Evolutionary conservation across 148 eudicot genomes (phyloP).

Genomic region (Cornus controversa): DNA sequence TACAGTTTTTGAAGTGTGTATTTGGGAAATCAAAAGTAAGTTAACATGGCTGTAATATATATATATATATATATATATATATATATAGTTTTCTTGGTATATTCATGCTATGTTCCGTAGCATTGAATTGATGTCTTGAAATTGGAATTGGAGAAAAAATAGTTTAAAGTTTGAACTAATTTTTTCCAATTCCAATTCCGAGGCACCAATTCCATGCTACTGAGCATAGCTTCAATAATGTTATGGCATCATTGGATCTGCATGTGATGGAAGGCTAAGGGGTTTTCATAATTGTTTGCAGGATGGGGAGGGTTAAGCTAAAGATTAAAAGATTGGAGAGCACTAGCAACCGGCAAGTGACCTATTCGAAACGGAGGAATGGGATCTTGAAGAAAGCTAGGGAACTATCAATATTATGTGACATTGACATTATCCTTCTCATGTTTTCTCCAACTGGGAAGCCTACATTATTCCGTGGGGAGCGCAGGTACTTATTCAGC

Average conservation of each 20-base stretch:
- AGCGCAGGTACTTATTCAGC: slow-evolving; percentile 54
- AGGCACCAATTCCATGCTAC: no score
- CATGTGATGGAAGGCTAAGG: slow-evolving; percentile 16
- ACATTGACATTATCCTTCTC: slow-evolving; percentile 63
- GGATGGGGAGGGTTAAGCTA: slow-evolving; percentile 86
- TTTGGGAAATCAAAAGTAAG: not conserved
- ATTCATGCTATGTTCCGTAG: no score
- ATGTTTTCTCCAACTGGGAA: slow-evolving; percentile 81
- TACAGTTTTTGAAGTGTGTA: not conserved
- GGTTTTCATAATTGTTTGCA: slow-evolving; percentile 21
- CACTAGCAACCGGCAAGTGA: slow-evolving; percentile 68
- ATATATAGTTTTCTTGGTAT: not conserved
- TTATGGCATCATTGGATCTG: not conserved
- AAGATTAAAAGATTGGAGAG: slow-evolving; percentile 75
- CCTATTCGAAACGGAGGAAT: slow-evolving; percentile 64
- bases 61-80: not conserved
- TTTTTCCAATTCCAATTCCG: no score
- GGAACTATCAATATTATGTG: slow-evolving; percentile 71
- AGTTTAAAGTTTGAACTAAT: no score
- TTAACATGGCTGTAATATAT: slow-evolving; percentile 8
- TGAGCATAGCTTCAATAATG: no score
- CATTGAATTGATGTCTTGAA: no score
- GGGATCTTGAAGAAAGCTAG: slow-evolving; percentile 77
- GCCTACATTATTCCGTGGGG: slow-evolving; percentile 67
- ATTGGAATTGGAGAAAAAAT: no score